Conservation (phyloP, 2,329 filamentous ascomycete genomes). For the Trichoderma asperellum region DNA sequence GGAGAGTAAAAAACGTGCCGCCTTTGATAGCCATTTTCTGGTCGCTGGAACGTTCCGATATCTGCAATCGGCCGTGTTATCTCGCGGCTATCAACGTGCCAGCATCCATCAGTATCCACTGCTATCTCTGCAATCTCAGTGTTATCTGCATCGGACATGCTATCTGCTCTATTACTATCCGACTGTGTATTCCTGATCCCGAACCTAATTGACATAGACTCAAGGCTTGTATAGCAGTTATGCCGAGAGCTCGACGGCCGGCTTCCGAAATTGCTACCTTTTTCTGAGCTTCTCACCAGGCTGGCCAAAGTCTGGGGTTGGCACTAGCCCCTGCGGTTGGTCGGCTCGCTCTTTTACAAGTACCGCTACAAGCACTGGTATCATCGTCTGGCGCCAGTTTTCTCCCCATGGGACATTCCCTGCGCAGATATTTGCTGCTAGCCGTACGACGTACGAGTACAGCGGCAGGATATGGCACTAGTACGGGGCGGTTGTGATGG, state of each 20-base stretch:
- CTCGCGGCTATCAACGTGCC: neutral
- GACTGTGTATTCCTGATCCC: neutral
- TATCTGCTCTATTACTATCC: neutral
- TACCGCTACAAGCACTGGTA: neutral
- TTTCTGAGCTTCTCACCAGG: neutral
- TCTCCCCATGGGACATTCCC: constrained; percentile 16
- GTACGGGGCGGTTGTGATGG: neutral
- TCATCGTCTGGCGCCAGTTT: constrained; percentile 3
- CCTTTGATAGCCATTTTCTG: constrained; percentile 3
- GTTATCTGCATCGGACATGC: neutral
- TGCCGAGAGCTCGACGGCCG: neutral
- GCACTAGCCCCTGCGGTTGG: constrained; percentile 22
- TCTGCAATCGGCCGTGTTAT: constrained; percentile 2
- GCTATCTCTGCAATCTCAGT: constrained; percentile 6
- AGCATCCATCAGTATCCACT: constrained; percentile 10
- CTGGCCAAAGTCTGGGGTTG: constrained; percentile 13
- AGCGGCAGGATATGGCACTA: neutral
- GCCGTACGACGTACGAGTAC: too few relatives aligned
- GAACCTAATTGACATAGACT: neutral
- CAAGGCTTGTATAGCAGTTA: neutral
- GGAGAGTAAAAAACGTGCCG: neutral
- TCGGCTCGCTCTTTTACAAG: neutral
- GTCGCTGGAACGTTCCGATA: constrained; percentile 17
- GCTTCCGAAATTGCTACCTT: neutral
- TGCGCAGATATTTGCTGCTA: constrained; percentile 4